phyloP scores from a whole-genome alignment of 2,329 filamentous ascomycete species.

The Hawksworthiomyces lignivorus region DNA sequence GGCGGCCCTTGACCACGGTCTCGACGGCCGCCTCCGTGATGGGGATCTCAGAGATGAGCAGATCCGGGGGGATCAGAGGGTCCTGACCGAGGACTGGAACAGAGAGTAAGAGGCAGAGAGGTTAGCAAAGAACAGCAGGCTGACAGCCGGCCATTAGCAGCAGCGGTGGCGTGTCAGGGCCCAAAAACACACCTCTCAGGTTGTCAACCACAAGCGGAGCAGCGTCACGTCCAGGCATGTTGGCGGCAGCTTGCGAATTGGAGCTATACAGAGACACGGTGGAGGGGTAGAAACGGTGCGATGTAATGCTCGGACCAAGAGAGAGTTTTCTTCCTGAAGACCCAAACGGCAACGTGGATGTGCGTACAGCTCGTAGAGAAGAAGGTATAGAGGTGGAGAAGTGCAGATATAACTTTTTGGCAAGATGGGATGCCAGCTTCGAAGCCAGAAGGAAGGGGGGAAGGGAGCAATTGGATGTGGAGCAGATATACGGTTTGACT shows the following conservation, averaged over 20 bases:
- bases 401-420: no score
- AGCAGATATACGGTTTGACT: no score
- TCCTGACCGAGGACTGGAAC: slow-evolving; percentile 80
- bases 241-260: slow-evolving; percentile 10
- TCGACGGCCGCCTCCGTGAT: slow-evolving; percentile 53
- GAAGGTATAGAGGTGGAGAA: no score
- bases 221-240: slow-evolving; percentile 35
- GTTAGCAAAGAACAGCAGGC: neutral
- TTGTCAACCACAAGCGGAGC: slow-evolving; percentile 37
- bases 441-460: no score
- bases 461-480: no score
- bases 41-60: slow-evolving; percentile 81
- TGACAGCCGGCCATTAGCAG: neutral
- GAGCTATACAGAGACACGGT: no score
- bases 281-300: no score
- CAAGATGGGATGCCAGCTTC: no score
- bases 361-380: no score
- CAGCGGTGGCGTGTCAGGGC: neutral
- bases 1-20: slow-evolving; percentile 64
- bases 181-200: slow-evolving; percentile 23
- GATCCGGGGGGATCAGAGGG: slow-evolving; percentile 79
- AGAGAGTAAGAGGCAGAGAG: neutral
- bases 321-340: no score
- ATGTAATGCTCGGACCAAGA: no score
- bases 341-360: no score